phyloP scores from a whole-genome alignment of 495 filamentous ascomycete species.

The Hypoxylon fragiforme region DNA sequence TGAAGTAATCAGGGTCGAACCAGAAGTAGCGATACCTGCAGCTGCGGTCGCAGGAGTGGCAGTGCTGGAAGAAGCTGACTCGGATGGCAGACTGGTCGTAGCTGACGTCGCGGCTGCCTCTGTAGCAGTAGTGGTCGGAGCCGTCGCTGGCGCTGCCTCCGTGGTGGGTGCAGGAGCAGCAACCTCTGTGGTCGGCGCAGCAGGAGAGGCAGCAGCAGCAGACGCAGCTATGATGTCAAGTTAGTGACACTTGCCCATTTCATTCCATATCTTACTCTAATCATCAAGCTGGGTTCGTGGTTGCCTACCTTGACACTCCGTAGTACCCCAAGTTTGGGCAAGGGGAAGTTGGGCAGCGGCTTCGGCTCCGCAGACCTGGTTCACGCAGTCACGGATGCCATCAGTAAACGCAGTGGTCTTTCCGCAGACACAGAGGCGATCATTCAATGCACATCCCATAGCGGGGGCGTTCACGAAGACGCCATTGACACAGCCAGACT shows the following conservation, averaged over 20 bases:
- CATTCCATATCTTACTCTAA: not conserved
- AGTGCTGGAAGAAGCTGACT: slow-evolving; percentile 4
- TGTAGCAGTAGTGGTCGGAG: slow-evolving; percentile 6
- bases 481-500: slow-evolving; percentile 37
- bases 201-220: slow-evolving; percentile 7
- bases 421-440: slow-evolving; percentile 34
- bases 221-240: slow-evolving; percentile 22
- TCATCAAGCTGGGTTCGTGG: not conserved
- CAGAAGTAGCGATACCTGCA: slow-evolving; percentile 6
- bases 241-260: not conserved
- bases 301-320: slow-evolving; percentile 44
- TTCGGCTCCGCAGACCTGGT: slow-evolving; percentile 21
- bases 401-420: slow-evolving; percentile 19
- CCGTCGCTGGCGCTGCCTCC: slow-evolving; percentile 3
- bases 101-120: not conserved
- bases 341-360: slow-evolving; percentile 26
- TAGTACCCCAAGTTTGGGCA: slow-evolving; percentile 20
- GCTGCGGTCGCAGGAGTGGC: slow-evolving; percentile 2
- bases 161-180: slow-evolving; percentile 5
- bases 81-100: slow-evolving; percentile 7
- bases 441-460: slow-evolving; percentile 28
- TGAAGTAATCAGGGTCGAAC: slow-evolving; percentile 4
- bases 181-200: not conserved
- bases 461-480: slow-evolving; percentile 26
- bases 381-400: slow-evolving; percentile 37